These are phyloP conservation scores for Lipomyces lipofer DNA, from an alignment of 805 yeast genomes.

Conservation along the genomic window DNA sequence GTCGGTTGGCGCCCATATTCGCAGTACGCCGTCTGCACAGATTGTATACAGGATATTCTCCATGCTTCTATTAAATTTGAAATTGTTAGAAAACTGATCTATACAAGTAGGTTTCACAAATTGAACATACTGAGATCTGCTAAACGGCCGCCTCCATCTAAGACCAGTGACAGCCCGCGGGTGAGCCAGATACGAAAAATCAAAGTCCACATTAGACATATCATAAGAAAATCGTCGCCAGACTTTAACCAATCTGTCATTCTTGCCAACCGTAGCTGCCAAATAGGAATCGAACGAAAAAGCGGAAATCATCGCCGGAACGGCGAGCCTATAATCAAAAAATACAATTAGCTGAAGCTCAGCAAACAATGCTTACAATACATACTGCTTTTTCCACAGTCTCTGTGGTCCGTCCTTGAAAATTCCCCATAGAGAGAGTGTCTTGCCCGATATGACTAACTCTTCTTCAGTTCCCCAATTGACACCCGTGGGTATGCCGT, in stretches of 20 bases:
- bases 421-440: slow-evolving; percentile 28
- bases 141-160: slow-evolving; percentile 55
- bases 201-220: slow-evolving; percentile 58
- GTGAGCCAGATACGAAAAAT: slow-evolving; percentile 67
- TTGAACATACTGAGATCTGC: slow-evolving; percentile 35
- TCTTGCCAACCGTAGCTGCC: slow-evolving; percentile 62
- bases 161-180: slow-evolving; percentile 56
- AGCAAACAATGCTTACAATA: not conserved
- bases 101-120: not conserved
- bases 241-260: slow-evolving; percentile 68
- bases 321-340: slow-evolving; percentile 59
- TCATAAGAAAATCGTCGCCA: slow-evolving; percentile 79
- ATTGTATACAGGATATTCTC: slow-evolving; percentile 64
- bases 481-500: slow-evolving; percentile 27
- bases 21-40: slow-evolving; percentile 56
- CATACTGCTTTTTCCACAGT: slow-evolving; percentile 27
- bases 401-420: slow-evolving; percentile 21
- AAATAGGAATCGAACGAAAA: slow-evolving; percentile 69
- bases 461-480: slow-evolving; percentile 30
- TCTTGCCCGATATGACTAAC: slow-evolving; percentile 26
- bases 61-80: slow-evolving; percentile 39
- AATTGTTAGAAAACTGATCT: not conserved
- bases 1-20: slow-evolving; percentile 56
- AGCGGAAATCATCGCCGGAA: slow-evolving; percentile 56
- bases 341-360: not conserved